Percentiles rank a stretch among this genome's conserved stretches.
Conservation (phyloP, 345 rosid genomes). For the Noccaea bulbosa region DNA sequence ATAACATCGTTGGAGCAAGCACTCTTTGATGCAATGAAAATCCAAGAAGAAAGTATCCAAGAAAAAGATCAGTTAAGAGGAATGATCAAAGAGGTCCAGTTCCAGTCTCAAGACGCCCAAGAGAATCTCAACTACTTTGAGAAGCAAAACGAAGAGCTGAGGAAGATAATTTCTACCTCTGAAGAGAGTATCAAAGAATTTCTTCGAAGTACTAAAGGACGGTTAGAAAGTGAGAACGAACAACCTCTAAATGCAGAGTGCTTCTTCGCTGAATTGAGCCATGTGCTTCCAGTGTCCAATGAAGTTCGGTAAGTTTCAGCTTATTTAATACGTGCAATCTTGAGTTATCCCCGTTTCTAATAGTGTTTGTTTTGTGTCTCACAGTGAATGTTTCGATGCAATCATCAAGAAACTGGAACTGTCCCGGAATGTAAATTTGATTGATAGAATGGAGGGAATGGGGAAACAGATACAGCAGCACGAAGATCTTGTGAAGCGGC, state of each 20-base stretch:
- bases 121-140: conserved; percentile 47
- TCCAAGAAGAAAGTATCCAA: conserved; percentile 56
- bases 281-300: conserved; percentile 40
- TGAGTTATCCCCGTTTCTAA: conserved; percentile 5
- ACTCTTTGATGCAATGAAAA: conserved; percentile 58
- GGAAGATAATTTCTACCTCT: conserved; percentile 46
- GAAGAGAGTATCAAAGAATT: conserved; percentile 49
- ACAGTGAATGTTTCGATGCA: conserved; percentile 43
- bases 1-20: conserved; percentile 61
- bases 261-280: conserved; percentile 44
- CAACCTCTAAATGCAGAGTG: conserved; percentile 32
- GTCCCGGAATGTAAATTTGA: conserved; percentile 44
- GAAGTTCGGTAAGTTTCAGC: conserved; percentile 56
- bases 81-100: conserved; percentile 55
- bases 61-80: conserved; percentile 54
- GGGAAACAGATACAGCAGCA: conserved; percentile 60
- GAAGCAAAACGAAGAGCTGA: conserved; percentile 60
- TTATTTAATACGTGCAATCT: not conserved
- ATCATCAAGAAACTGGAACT: conserved; percentile 45
- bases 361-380: conserved; percentile 26
- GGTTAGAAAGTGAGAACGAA: conserved; percentile 48
- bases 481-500: conserved; percentile 59
- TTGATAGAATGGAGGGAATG: conserved; percentile 52
- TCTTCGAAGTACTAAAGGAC: conserved; percentile 48
- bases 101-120: conserved; percentile 50